Percentiles rank a stretch among this genome's conserved stretches.
Conservation (phyloP, 768 basidiomycete genomes). For the Multifurca ochricompacta region DNA sequence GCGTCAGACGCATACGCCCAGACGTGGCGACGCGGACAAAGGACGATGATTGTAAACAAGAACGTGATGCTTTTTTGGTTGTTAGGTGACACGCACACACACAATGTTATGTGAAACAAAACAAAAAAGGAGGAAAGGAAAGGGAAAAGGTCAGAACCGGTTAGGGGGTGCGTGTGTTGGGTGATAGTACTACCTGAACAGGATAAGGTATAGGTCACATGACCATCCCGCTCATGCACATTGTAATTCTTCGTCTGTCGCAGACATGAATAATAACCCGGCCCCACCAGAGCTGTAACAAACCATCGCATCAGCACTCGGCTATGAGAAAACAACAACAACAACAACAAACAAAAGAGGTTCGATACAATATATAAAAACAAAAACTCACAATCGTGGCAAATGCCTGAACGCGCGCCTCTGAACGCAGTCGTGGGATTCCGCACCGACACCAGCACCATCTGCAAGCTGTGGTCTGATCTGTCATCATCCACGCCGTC, state of each 20-base stretch:
- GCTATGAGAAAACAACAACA: not conserved
- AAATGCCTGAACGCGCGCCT: slow-evolving; percentile 70
- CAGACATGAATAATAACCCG: slow-evolving; percentile 80
- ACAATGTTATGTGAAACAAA: not conserved
- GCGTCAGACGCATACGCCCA: slow-evolving; percentile 42
- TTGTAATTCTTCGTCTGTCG: slow-evolving; percentile 82
- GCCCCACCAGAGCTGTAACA: slow-evolving; percentile 39
- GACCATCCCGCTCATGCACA: slow-evolving; percentile 71
- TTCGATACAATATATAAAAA: too few relatives aligned
- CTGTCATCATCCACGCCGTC: slow-evolving; percentile 40
- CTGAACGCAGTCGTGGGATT: slow-evolving; percentile 23
- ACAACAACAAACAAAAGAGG: not conserved
- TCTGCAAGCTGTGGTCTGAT: slow-evolving; percentile 61
- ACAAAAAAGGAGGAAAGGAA: slow-evolving; percentile 12
- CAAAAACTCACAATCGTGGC: slow-evolving; percentile 68
- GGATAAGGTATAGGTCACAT: slow-evolving; percentile 82
- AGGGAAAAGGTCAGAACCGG: slow-evolving; percentile 5
- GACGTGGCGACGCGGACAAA: slow-evolving; percentile 50
- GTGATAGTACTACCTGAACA: slow-evolving; percentile 69
- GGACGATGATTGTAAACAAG: slow-evolving; percentile 67
- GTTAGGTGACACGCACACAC: not conserved
- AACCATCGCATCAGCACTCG: slow-evolving; percentile 55
- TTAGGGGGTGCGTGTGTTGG: too few relatives aligned
- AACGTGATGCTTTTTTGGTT: slow-evolving; percentile 47
- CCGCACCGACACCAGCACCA: slow-evolving; percentile 25